phyloP scores from a whole-genome alignment of 73 alveolate genomes.

The Paramecium sonneborni region DNA sequence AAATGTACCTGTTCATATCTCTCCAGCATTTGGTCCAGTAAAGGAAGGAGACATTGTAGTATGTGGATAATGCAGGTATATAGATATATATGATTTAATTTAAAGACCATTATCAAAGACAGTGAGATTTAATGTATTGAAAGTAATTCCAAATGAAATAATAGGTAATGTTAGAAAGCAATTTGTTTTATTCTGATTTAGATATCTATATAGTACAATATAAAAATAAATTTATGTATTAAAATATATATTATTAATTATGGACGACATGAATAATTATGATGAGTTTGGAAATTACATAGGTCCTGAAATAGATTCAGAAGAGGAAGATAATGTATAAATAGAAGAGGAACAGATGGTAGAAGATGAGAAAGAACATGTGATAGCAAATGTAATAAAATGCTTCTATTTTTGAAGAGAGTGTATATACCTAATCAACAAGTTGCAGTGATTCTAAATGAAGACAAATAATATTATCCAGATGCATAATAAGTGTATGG shows the following conservation, averaged over 20 bases:
- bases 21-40: conserved; percentile 89
- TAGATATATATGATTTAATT: background rate
- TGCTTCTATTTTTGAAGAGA: conserved; percentile 48
- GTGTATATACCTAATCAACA: conserved; percentile 61
- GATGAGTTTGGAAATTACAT: conserved; percentile 99
- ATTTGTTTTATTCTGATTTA: conserved; percentile 80
- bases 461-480: conserved; percentile 97
- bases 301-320: conserved; percentile 84
- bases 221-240: background rate
- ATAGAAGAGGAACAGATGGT: conserved; percentile 44
- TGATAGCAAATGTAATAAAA: background rate
- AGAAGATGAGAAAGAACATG: background rate
- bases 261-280: conserved; percentile 79
- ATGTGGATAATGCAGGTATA: conserved; percentile 97
- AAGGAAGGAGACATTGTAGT: conserved; percentile 98
- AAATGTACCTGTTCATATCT: conserved; percentile 91
- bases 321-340: conserved; percentile 71
- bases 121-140: conserved; percentile 98
- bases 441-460: conserved; percentile 91
- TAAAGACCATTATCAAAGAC: conserved; percentile 96
- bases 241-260: background rate
- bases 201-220: background rate
- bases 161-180: conserved; percentile 96
- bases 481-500: conserved; percentile 95
- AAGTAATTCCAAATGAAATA: conserved; percentile 92